Evolutionary conservation across 495 filamentous ascomycete species (phyloP).

Genomic region (Tetracladium marchalianum): DNA sequence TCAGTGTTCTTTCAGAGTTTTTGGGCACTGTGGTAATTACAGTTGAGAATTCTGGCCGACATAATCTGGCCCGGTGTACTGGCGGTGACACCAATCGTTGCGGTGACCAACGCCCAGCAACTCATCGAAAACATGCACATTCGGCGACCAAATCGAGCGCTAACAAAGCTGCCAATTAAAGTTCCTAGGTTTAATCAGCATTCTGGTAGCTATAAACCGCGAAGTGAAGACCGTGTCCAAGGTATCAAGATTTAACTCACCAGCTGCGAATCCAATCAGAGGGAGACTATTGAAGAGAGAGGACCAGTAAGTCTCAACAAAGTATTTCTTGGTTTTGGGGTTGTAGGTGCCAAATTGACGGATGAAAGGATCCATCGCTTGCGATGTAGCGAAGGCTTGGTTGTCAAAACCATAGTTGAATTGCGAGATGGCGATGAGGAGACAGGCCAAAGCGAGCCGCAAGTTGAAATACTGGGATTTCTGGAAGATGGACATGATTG

Average conservation of each 20-base stretch:
- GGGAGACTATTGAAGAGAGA: not conserved
- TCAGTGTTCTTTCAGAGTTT: too few species aligned
- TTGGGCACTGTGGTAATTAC: constrained; percentile 22
- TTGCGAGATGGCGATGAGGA: not conserved
- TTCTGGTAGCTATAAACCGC: too few species aligned
- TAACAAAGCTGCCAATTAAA: constrained; percentile 22
- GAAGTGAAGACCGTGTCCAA: too few species aligned
- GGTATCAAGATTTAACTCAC: not conserved
- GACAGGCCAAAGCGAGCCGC: not conserved
- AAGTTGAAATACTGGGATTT: not conserved
- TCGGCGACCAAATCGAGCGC: constrained; percentile 24
- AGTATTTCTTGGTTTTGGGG: not conserved
- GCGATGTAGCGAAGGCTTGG: not conserved
- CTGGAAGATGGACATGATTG: too few species aligned
- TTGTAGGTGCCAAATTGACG: not conserved
- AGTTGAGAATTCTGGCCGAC: constrained; percentile 25
- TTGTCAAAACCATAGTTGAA: not conserved
- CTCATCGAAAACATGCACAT: constrained; percentile 28
- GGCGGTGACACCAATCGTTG: constrained; percentile 25
- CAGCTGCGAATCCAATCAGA: not conserved
- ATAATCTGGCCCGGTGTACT: constrained; percentile 22
- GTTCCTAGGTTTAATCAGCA: constrained; percentile 11
- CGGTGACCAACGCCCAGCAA: constrained; percentile 25
- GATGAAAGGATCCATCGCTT: not conserved
- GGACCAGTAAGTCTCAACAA: not conserved